Conservation (phyloP, 2,329 filamentous ascomycete genomes). For the Hymenoscyphus linearis region DNA sequence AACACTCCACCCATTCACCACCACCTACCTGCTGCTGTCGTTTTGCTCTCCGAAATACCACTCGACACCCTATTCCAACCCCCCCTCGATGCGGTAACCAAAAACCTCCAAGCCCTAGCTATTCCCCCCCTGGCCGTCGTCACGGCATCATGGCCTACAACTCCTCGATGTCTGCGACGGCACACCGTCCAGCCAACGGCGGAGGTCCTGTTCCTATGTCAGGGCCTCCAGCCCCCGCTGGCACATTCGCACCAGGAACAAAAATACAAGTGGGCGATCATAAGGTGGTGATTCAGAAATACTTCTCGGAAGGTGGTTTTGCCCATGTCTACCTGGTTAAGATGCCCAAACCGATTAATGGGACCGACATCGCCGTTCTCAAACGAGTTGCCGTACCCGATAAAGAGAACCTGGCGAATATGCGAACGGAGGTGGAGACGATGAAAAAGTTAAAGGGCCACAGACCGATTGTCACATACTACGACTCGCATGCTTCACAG, state of each 20-base stretch:
- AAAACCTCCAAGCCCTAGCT: constrained; percentile 12
- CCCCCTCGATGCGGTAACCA: constrained; percentile 30
- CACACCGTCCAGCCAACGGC: constrained; percentile 41
- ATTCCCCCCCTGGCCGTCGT: constrained; percentile 17
- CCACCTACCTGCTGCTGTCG: background rate
- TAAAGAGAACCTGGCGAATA: constrained; percentile 87
- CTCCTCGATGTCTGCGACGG: constrained; percentile 33
- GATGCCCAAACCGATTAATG: constrained; percentile 53
- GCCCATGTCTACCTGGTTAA: constrained; percentile 97
- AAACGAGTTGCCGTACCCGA: constrained; percentile 93
- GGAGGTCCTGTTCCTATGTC: constrained; percentile 38
- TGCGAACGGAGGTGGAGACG: constrained; percentile 98
- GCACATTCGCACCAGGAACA: constrained; percentile 87
- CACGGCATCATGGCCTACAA: constrained; percentile 37
- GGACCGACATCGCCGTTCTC: constrained; percentile 34
- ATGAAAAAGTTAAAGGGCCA: constrained; percentile 99
- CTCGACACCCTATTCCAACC: background rate
- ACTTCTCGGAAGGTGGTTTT: constrained; percentile 96
- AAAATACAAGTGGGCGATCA: constrained; percentile 95
- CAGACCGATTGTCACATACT: constrained; percentile 92
- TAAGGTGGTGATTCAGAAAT: constrained; percentile 90
- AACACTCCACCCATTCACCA: background rate
- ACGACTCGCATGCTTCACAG: constrained; percentile 96
- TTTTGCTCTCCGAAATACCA: background rate
- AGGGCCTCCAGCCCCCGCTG: constrained; percentile 53